These are phyloP conservation scores for Fagopyrum homotropicum DNA, from an alignment of 148 eudicot species.

Conservation along the genomic window DNA sequence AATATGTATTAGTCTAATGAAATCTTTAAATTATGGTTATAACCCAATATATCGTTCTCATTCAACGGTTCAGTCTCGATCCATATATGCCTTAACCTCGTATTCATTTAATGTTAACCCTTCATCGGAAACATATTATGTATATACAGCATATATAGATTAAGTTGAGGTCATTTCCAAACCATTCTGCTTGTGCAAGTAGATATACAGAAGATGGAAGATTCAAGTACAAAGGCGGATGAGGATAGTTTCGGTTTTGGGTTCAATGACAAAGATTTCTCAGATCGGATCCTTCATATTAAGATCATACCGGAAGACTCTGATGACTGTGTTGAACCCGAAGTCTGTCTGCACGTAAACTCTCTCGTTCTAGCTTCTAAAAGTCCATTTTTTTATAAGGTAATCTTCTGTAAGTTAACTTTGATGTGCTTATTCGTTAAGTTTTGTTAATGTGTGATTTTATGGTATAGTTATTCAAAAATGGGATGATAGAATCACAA, in stretches of 20 bases:
- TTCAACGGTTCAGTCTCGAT: no score
- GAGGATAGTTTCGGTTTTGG: constrained; percentile 44
- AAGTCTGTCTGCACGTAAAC: constrained; percentile 41
- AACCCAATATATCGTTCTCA: no score
- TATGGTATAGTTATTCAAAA: constrained; percentile 62
- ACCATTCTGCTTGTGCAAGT: background rate
- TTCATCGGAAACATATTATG: no score
- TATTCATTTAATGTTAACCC: no score
- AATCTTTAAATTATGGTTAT: no score
- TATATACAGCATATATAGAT: no score
- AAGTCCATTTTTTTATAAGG: constrained; percentile 95
- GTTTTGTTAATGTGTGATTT: no score
- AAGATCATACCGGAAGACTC: constrained; percentile 44
- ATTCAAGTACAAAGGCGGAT: background rate
- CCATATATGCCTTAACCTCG: no score
- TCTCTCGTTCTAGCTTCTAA: constrained; percentile 93
- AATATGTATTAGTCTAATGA: no score
- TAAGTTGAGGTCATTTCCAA: no score
- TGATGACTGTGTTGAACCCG: background rate
- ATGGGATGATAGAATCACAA: constrained; percentile 92
- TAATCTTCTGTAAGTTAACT: constrained; percentile 9
- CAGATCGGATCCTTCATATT: constrained; percentile 49
- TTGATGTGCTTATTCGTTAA: no score
- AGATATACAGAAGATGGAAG: background rate
- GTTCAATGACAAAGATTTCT: constrained; percentile 57